Percentiles rank a stretch among this genome's conserved stretches.
Evolutionary conservation across 495 filamentous ascomycete species (phyloP).

Genomic region (Penicillium riverlandense): DNA sequence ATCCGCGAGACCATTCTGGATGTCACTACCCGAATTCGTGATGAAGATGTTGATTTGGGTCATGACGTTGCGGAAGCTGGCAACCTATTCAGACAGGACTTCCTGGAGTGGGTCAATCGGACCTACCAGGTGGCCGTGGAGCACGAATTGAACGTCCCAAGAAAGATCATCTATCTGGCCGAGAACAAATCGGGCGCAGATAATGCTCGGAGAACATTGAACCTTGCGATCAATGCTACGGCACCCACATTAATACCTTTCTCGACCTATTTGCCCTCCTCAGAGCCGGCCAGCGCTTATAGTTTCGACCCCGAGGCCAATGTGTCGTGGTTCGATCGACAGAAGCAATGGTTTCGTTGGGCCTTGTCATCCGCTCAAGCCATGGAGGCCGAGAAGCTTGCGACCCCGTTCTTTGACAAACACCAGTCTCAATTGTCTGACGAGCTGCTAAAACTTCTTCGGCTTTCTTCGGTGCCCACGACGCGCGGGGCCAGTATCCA

Average conservation of each 20-base stretch:
- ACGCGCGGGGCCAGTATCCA: conserved; percentile 4
- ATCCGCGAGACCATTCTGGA: conserved; percentile 35
- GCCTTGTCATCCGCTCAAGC: conserved; percentile 19
- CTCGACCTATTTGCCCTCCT: conserved; percentile 28
- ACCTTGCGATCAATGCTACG: conserved; percentile 21
- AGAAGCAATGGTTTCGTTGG: conserved; percentile 37
- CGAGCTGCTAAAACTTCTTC: conserved; percentile 30
- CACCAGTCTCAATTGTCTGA: conserved; percentile 28
- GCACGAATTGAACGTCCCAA: conserved; percentile 3
- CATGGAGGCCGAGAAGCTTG: conserved; percentile 1
- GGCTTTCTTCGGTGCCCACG: neutral
- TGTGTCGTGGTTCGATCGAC: conserved; percentile 25
- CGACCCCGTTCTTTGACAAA: conserved; percentile 22
- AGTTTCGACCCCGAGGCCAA: conserved; percentile 11
- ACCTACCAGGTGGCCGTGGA: conserved; percentile 25
- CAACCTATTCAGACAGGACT: conserved; percentile 10
- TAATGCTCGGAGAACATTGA: conserved; percentile 27
- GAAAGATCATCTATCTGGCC: conserved; percentile 24
- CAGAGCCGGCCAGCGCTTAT: conserved; percentile 15
- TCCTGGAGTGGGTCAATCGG: conserved; percentile 28
- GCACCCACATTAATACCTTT: conserved; percentile 18
- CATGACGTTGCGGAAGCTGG: conserved; percentile 1
- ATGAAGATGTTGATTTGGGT: conserved; percentile 18
- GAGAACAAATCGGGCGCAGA: conserved; percentile 28
- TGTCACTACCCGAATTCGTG: conserved; percentile 25